Evolutionary conservation across 2,329 filamentous ascomycete genomes (phyloP), one percentile per base, ranked within the genome.

Genomic region (Nemania abortiva): DNA sequence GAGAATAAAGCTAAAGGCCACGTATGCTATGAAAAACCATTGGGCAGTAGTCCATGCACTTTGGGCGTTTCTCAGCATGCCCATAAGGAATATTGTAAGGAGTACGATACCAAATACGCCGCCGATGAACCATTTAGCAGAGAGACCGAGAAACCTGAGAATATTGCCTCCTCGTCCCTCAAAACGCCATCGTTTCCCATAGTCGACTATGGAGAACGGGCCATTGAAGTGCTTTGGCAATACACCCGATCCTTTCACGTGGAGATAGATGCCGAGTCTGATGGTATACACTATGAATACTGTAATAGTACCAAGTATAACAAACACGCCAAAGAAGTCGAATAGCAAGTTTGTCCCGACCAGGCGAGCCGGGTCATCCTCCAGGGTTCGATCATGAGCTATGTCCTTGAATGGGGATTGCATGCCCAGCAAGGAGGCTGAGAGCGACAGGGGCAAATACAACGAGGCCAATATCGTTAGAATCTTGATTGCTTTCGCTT

Each of bases 141-240:
- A 6, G 24, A 7, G 11, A 15, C 42, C 42, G 37, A 60, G 4
- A 31, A 7, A 27, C 22, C 24, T 18, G 7, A 60, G 37, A 29
- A 45, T 29, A 2, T 3, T 45, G 18, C 37, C 34, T 20, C 34
- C 34, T 60, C 5, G 18, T 20, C 56, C 56, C 15, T 13, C 39
- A 27, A 60, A 60, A 18, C 39, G 56, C 56, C 56, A 60, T 45
- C 56, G 56, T 31, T 60, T 42, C 31, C 56, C 56, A 27, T 60
- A 60, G 56, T 60, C 56, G 34, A 42, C 31, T n/a, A 60, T 60
- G 24, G 56, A 60, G 37, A 60, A 60, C 29, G 56, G 56, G 42
- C 56, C 56, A 22, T 29, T 60, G 39, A 47, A 47, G 6, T 47
- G 34, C 22, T 47, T 60, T 27, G 56, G 56, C 42, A 60, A 15